These are phyloP conservation scores for Chytriomyces sp. DNA, from an alignment of 192 early-diverging fungal species.

Conservation along the genomic window DNA sequence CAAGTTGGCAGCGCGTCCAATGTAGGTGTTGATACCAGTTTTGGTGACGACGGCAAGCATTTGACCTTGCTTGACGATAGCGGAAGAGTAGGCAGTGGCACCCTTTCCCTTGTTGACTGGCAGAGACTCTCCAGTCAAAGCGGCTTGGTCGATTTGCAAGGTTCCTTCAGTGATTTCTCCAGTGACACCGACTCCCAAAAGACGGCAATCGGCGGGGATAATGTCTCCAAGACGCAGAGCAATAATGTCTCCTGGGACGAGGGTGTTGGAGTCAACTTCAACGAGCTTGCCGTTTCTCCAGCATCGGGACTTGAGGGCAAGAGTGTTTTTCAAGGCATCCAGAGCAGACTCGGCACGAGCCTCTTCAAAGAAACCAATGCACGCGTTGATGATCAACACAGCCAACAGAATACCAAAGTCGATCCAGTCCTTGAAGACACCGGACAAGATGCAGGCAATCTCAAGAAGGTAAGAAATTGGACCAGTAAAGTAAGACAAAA, in stretches of 20 bases:
- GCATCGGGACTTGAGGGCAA: conserved; percentile 82
- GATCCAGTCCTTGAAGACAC: conserved; percentile 78
- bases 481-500: conserved; percentile 84
- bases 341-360: conserved; percentile 90
- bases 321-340: conserved; percentile 91
- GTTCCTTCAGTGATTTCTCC: conserved; percentile 75
- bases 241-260: conserved; percentile 93
- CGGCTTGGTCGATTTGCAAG: conserved; percentile 88
- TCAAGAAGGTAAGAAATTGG: conserved; percentile 89
- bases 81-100: conserved; percentile 86
- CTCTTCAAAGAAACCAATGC: conserved; percentile 93
- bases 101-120: conserved; percentile 85
- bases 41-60: conserved; percentile 91
- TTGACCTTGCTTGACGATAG: conserved; percentile 92
- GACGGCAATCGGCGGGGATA: conserved; percentile 86
- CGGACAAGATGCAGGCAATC: conserved; percentile 82
- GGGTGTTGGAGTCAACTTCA: conserved; percentile 75
- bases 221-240: conserved; percentile 92
- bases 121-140: conserved; percentile 91
- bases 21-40: conserved; percentile 89
- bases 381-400: conserved; percentile 85
- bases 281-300: conserved; percentile 83
- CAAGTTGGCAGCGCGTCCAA: conserved; percentile 89
- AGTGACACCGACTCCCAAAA: conserved; percentile 63
- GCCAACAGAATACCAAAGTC: conserved; percentile 86